Conservation (phyloP, 2,329 filamentous ascomycete genomes). For the Aspergillus costaricaensis region DNA sequence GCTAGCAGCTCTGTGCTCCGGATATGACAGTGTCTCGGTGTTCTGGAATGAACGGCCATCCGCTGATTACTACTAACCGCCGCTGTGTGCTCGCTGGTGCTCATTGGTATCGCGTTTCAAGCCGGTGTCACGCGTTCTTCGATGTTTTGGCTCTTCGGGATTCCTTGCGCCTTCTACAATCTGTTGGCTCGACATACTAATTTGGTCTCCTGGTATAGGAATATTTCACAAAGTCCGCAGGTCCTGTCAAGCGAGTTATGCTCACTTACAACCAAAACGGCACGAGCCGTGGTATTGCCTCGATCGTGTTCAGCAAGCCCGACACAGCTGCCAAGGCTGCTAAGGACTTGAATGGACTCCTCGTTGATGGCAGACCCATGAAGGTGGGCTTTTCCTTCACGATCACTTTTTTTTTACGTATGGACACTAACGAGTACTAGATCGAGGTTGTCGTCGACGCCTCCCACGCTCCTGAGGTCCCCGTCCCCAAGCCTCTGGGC, state of each 20-base stretch:
- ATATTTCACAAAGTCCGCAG: slow-evolving; percentile 87
- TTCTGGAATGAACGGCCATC: neutral
- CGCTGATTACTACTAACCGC: slow-evolving; percentile 47
- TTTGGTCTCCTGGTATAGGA: slow-evolving; percentile 68
- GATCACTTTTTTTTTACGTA: neutral
- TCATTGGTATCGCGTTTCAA: slow-evolving; percentile 34
- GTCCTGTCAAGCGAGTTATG: slow-evolving; percentile 85
- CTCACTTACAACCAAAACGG: slow-evolving; percentile 92
- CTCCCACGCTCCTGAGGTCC: slow-evolving; percentile 66
- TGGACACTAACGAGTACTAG: slow-evolving; percentile 46
- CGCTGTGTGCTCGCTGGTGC: slow-evolving; percentile 64
- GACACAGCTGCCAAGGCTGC: slow-evolving; percentile 85
- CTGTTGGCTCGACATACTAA: slow-evolving; percentile 46
- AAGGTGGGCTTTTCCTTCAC: slow-evolving; percentile 61
- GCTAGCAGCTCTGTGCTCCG: neutral
- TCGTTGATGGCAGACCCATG: slow-evolving; percentile 87
- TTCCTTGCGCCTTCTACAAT: slow-evolving; percentile 25
- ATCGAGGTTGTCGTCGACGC: slow-evolving; percentile 90
- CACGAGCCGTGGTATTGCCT: slow-evolving; percentile 87
- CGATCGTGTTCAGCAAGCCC: slow-evolving; percentile 78
- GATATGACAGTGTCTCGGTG: neutral
- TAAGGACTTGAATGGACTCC: slow-evolving; percentile 78
- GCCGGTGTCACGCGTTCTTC: slow-evolving; percentile 28
- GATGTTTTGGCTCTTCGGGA: slow-evolving; percentile 28
- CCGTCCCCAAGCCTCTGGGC: slow-evolving; percentile 71